Evolutionary conservation across 129 eudicot genomes (phyloP).

Genomic region (Chrysanthemum seticuspe): DNA sequence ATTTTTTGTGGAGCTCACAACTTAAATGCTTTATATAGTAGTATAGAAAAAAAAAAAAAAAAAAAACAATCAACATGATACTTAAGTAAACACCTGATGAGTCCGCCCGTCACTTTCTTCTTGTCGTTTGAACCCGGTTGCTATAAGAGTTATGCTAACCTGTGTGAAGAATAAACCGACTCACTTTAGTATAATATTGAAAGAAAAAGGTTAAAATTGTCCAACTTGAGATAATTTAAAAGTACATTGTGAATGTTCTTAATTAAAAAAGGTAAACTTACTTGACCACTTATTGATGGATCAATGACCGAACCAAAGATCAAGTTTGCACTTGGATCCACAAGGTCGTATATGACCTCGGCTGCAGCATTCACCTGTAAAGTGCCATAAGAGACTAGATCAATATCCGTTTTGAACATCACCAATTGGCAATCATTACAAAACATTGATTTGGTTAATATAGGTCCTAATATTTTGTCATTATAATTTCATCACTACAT

Average conservation of each 20-base stretch:
- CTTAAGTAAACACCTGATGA: constrained; percentile 49
- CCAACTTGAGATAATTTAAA: neutral
- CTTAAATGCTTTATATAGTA: too few relatives aligned
- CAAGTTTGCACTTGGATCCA: constrained; percentile 94
- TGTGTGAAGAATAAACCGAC: constrained; percentile 18
- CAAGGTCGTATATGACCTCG: constrained; percentile 90
- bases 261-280: constrained; percentile 32
- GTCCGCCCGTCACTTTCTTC: constrained; percentile 75
- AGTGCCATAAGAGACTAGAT: constrained; percentile 19
- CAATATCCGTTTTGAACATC: neutral
- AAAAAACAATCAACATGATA: too few relatives aligned
- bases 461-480: neutral
- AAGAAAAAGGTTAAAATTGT: neutral
- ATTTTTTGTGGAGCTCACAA: too few relatives aligned
- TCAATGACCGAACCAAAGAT: constrained; percentile 93
- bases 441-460: neutral
- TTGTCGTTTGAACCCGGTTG: constrained; percentile 93
- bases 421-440: neutral
- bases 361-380: constrained; percentile 96
- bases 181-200: neutral
- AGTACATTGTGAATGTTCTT: neutral
- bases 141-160: constrained; percentile 94
- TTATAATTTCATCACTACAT: neutral
- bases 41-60: too few relatives aligned
- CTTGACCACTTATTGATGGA: constrained; percentile 85